A percentile compares a stretch with the other conserved stretches of the same genome.
Evolutionary conservation across 2,329 filamentous ascomycete genomes (phyloP).

Genomic region (Aspergillus arachidicola): DNA sequence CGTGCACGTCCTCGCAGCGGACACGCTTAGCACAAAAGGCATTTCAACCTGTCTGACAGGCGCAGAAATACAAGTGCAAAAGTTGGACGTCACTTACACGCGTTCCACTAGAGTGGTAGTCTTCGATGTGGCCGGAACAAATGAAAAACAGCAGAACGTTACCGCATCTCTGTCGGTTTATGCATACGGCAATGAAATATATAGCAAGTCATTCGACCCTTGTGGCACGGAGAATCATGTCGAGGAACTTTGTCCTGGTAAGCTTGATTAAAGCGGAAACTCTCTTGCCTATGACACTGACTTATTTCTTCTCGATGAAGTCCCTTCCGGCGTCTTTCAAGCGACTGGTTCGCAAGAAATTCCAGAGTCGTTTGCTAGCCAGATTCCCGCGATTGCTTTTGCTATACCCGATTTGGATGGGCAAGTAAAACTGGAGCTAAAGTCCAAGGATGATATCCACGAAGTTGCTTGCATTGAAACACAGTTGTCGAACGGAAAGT

Average conservation of each 20-base stretch:
- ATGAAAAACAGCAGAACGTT: conserved; percentile 74
- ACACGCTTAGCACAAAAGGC: conserved; percentile 78
- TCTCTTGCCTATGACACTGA: conserved; percentile 22
- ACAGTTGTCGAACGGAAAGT: conserved; percentile 83
- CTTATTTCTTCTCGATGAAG: conserved; percentile 42
- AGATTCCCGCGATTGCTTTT: conserved; percentile 89
- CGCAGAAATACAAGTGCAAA: conserved; percentile 69
- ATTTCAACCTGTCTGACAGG: conserved; percentile 70
- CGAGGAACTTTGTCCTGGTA: conserved; percentile 77
- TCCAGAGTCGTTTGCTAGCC: conserved; percentile 67
- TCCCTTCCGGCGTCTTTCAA: conserved; percentile 73
- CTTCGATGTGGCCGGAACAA: conserved; percentile 83
- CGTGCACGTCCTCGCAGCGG: conserved; percentile 59
- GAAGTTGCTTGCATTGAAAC: conserved; percentile 83
- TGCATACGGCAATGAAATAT: conserved; percentile 83
- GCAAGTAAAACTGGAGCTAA: conserved; percentile 76
- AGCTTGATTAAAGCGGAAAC: conserved; percentile 27
- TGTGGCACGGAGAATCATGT: conserved; percentile 71
- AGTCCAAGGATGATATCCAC: conserved; percentile 58
- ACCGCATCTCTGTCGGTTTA: conserved; percentile 73
- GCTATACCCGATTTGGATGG: conserved; percentile 87
- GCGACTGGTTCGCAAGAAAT: conserved; percentile 74
- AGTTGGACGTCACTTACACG: conserved; percentile 78
- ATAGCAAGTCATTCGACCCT: conserved; percentile 79
- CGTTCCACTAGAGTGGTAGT: conserved; percentile 69